These are phyloP conservation scores for Eragrostis nindensis DNA, from an alignment of 176 grass and related monocot species.

Conservation along the genomic window DNA sequence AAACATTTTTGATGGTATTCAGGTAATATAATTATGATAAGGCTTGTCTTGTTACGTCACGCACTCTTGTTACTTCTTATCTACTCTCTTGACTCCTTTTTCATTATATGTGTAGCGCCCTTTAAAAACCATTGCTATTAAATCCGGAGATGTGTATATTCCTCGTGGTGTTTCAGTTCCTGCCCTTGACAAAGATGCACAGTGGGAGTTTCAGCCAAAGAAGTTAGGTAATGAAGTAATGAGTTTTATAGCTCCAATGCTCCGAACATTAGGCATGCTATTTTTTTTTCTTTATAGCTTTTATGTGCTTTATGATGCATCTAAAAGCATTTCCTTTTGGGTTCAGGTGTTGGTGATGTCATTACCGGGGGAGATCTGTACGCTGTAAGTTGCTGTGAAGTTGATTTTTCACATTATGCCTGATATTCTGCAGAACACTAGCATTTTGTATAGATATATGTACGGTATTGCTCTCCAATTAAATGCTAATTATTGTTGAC, in stretches of 20 bases:
- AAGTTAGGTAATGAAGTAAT: constrained; percentile 51
- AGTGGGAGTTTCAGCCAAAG: constrained; percentile 81
- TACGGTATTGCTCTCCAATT: not conserved
- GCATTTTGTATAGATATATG: not conserved
- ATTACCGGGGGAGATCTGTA: constrained; percentile 76
- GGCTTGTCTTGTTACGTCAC: not conserved
- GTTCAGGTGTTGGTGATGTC: constrained; percentile 63
- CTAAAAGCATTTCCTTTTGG: constrained; percentile 40
- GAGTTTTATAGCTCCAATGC: not conserved
- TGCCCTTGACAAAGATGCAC: constrained; percentile 85
- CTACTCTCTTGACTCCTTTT: not conserved
- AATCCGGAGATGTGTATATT: constrained; percentile 92
- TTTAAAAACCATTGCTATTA: constrained; percentile 89
- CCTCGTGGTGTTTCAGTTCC: constrained; percentile 91
- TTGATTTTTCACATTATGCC: constrained; percentile 16
- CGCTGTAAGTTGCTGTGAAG: constrained; percentile 52
- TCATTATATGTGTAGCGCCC: constrained; percentile 58
- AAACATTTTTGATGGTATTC: constrained; percentile 96
- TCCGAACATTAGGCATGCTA: not conserved
- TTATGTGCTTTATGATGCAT: not conserved
- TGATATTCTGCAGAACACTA: constrained; percentile 3
- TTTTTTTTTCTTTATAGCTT: constrained; percentile 20
- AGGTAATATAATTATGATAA: constrained; percentile 49
- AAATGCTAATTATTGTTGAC: constrained; percentile 21
- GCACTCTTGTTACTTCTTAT: not conserved